Percentiles rank a stretch among this genome's conserved stretches.
Evolutionary conservation across 1,139 yeast species (phyloP).

Genomic region (Yamadazyma aaseri): DNA sequence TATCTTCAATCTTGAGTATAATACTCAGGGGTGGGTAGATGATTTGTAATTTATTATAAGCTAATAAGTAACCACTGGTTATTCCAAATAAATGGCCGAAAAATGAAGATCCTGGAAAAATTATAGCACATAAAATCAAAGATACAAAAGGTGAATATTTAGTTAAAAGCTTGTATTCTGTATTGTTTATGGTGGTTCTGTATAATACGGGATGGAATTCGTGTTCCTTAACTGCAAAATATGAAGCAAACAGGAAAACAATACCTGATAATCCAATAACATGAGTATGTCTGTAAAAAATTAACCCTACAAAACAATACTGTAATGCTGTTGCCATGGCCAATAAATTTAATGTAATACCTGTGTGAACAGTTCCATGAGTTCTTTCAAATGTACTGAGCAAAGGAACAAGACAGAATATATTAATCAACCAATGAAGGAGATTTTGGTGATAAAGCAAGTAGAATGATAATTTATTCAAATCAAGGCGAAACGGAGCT

Average conservation of each 20-base stretch:
- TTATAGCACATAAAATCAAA: constrained; percentile 46
- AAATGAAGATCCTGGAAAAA: constrained; percentile 60
- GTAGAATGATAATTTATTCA: constrained; percentile 70
- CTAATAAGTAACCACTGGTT: constrained; percentile 46
- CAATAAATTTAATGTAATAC: constrained; percentile 70
- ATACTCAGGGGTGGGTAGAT: constrained; percentile 67
- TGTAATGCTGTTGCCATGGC: constrained; percentile 72
- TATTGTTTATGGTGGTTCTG: constrained; percentile 19
- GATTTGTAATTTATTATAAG: constrained; percentile 52
- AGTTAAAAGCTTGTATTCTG: constrained; percentile 53
- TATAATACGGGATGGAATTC: constrained; percentile 43
- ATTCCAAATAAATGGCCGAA: constrained; percentile 63
- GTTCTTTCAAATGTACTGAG: constrained; percentile 66
- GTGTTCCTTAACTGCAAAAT: constrained; percentile 61
- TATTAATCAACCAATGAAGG: constrained; percentile 64
- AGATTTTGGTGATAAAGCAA: constrained; percentile 66
- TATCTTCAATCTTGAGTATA: constrained; percentile 64
- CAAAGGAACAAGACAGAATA: constrained; percentile 58
- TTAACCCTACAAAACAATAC: constrained; percentile 55
- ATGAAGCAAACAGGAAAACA: constrained; percentile 70
- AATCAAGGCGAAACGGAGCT: constrained; percentile 55
- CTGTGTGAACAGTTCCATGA: constrained; percentile 88
- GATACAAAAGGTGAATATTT: constrained; percentile 56
- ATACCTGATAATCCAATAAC: constrained; percentile 75
- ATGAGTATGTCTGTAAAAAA: constrained; percentile 52